Conservation (phyloP, 2,329 filamentous ascomycete genomes). For the Metarhizium sp. region DNA sequence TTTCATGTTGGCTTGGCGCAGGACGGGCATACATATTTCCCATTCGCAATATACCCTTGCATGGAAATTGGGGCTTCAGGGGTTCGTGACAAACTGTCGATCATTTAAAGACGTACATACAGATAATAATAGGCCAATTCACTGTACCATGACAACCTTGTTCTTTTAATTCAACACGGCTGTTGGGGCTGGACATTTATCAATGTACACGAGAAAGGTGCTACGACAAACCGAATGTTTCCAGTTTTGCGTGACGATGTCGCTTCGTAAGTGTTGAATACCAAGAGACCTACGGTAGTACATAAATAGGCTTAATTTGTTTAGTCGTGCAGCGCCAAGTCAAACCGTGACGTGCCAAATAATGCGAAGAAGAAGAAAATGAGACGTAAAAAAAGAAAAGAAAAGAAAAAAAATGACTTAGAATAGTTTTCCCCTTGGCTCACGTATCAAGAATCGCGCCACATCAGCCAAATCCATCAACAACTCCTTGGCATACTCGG, state of each 20-base stretch:
- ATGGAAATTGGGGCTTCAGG: background rate
- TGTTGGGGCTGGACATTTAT: no score
- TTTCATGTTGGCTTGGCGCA: constrained; percentile 4
- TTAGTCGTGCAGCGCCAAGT: no score
- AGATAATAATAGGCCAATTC: background rate
- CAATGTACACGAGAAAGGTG: no score
- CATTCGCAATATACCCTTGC: constrained; percentile 14
- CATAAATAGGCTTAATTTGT: no score
- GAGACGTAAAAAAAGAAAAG: no score
- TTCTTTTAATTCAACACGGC: no score
- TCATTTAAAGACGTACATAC: background rate
- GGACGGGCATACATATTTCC: background rate
- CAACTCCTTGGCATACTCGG: constrained; percentile 37
- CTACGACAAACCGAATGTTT: no score
- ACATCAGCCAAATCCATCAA: constrained; percentile 37
- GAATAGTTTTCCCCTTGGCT: constrained; percentile 11
- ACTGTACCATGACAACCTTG: background rate
- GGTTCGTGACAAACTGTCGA: background rate
- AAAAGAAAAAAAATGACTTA: background rate
- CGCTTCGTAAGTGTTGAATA: no score
- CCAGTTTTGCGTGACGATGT: no score
- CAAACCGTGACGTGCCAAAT: no score
- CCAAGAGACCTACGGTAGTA: no score
- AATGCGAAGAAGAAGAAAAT: no score
- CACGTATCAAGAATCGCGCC: constrained; percentile 7